Evolutionary conservation across 768 basidiomycete genomes (phyloP).

Genomic region (Cyclocybe aegerita): DNA sequence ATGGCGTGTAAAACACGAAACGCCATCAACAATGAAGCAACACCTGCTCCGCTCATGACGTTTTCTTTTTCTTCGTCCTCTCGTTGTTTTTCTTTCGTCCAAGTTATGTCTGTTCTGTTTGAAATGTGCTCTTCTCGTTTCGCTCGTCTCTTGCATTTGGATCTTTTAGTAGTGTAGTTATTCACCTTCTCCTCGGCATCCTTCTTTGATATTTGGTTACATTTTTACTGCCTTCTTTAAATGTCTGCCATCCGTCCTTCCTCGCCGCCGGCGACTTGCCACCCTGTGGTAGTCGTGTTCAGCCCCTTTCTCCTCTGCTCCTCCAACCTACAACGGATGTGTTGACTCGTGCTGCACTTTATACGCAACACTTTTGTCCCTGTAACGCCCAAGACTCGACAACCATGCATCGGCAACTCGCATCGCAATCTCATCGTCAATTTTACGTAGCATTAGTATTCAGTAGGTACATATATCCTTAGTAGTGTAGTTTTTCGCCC

Average conservation of each 20-base stretch:
- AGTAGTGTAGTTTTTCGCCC: conserved; percentile 44
- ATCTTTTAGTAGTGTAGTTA: conserved; percentile 33
- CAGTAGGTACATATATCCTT: conserved; percentile 33
- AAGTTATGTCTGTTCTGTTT: conserved; percentile 18
- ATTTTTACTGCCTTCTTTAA: background rate
- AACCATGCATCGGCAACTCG: background rate
- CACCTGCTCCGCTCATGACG: background rate
- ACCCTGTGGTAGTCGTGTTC: background rate
- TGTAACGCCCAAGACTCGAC: conserved; percentile 5
- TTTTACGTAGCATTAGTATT: conserved; percentile 56
- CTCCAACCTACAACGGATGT: background rate
- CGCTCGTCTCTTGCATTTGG: conserved; percentile 49
- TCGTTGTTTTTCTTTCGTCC: conserved; percentile 8
- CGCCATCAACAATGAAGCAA: background rate
- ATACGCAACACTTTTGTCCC: conserved; percentile 1
- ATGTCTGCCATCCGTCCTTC: background rate
- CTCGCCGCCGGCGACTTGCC: background rate
- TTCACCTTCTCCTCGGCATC: conserved; percentile 3
- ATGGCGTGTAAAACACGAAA: conserved; percentile 62
- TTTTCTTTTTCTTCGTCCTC: conserved; percentile 5
- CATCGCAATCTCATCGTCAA: conserved; percentile 27
- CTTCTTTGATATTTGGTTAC: background rate
- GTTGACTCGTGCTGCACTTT: background rate
- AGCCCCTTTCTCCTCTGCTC: background rate
- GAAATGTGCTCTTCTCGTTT: conserved; percentile 28